Base-by-base conservation (phyloP, 257 asterid genomes). In the Jacaranda copaia region DNA sequence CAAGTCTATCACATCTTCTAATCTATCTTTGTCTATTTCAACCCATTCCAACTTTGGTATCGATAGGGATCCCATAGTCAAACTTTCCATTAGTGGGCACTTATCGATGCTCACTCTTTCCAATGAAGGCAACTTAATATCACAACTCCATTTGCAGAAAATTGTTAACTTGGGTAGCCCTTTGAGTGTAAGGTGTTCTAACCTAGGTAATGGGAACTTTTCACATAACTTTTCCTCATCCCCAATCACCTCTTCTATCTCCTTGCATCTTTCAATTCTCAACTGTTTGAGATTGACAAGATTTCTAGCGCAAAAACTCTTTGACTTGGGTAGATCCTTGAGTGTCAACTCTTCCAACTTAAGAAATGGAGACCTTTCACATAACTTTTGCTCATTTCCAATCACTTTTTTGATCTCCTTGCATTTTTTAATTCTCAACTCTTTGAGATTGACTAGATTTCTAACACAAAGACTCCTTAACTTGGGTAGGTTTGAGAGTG, bases 231-330 rank as follows among this genome's bases (percentile, higher is more conserved):
- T 6, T 18, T 64, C 53, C 10, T 79, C 75, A 3, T 79, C 53
- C 15, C n/a, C 65, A 6, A 79, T 74, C 57, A 68, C 74, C 5
- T 48, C 67, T 10, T n/a, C 49, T 61, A 73, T 73, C 52, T 32
- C 62, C 18, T 9, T 8, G 51, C 76, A 79, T 2, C 20, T 11
- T 8, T 18, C 0, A 25, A 73, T 39, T 18, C 6, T 18, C 19
- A 79, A 15, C 6, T 35, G 38, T 36, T 48, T 59, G 64, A 79
- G 76, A 49, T 79, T 67, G 35, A 20, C 14, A 35, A 73, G 76
- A 9, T 40, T 36, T 66, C 13, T 14, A 43, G 76, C 76, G 8
- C 32, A 25, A 25, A 25, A 25, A 25, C 32, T 25, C 32, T 25
- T 2, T 25, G 2, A 25, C 32, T 25, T 25, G 32, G 32, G 32